Percentiles rank a stretch among this genome's conserved stretches.
phyloP scores from a whole-genome alignment of 2,329 filamentous ascomycete species.

The Canariomyces notabilis region DNA sequence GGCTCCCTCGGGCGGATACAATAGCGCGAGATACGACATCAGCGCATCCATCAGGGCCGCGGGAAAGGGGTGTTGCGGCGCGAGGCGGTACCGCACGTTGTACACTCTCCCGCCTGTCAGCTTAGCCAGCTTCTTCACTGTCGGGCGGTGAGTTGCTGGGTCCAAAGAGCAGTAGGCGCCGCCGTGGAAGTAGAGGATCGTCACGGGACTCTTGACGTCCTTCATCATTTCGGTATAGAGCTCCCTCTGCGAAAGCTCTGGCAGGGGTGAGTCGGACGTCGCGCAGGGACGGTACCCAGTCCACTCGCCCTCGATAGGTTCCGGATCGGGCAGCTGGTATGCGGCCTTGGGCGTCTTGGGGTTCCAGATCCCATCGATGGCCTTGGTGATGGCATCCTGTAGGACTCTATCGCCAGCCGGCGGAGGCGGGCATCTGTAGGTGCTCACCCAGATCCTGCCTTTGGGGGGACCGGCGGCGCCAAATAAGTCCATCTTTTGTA shows the following conservation, averaged over 20 bases:
- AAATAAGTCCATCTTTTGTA: conserved; percentile 60
- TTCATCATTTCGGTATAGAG: conserved; percentile 64
- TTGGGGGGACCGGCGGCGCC: conserved; percentile 64
- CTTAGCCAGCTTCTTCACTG: conserved; percentile 58
- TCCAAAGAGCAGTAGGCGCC: conserved; percentile 71
- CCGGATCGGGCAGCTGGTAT: conserved; percentile 44
- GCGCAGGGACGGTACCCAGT: conserved; percentile 61
- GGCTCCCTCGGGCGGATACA: conserved; percentile 65
- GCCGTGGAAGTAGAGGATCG: conserved; percentile 70
- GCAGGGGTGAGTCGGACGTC: conserved; percentile 44
- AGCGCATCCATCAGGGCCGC: conserved; percentile 68
- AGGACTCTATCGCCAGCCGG: conserved; percentile 45
- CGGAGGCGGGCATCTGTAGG: conserved; percentile 58
- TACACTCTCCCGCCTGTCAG: conserved; percentile 63
- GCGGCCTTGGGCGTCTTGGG: conserved; percentile 29
- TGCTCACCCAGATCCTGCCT: conserved; percentile 76
- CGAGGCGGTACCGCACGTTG: conserved; percentile 68
- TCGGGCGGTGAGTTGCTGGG: conserved; percentile 58
- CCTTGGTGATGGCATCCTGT: conserved; percentile 52
- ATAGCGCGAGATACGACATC: conserved; percentile 64
- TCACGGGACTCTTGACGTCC: conserved; percentile 58
- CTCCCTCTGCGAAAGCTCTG: conserved; percentile 53
- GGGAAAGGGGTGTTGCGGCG: conserved; percentile 71
- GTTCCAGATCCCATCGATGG: conserved; percentile 51
- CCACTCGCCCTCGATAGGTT: conserved; percentile 67